phyloP scores from a whole-genome alignment of 192 early-diverging fungal species.

The Chytriomyces sp. region DNA sequence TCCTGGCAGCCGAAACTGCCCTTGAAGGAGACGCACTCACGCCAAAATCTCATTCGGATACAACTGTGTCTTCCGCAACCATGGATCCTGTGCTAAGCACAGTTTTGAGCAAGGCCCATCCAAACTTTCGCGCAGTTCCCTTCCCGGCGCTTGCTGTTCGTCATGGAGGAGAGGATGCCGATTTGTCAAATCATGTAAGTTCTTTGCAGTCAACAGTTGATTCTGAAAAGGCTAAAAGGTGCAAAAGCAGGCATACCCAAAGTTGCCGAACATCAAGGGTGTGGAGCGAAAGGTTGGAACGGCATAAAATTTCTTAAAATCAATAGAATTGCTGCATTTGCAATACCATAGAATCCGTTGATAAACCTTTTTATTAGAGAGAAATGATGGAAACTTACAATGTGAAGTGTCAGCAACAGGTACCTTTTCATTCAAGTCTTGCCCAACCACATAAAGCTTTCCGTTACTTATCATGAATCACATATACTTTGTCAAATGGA shows the following conservation, averaged over 20 bases:
- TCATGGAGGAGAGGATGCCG: background rate
- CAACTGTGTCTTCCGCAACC: background rate
- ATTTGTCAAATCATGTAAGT: background rate
- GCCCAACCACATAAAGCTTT: no score
- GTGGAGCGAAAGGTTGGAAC: background rate
- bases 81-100: slow-evolving; percentile 17
- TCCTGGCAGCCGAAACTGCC: background rate
- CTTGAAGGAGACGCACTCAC: background rate
- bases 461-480: no score
- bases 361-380: no score
- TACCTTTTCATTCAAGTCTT: no score
- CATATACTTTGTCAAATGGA: no score
- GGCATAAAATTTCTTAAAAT: background rate
- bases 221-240: background rate
- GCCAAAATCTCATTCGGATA: background rate
- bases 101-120: slow-evolving; percentile 26
- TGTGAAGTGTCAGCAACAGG: no score
- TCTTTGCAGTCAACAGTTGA: background rate
- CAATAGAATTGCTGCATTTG: no score
- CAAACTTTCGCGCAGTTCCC: slow-evolving; percentile 22
- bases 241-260: background rate
- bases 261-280: slow-evolving; percentile 5
- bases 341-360: no score
- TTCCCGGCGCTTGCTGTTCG: slow-evolving; percentile 18
- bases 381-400: no score